Evolutionary conservation across 495 filamentous ascomycete species (phyloP).

Genomic region (Chlorociboria aeruginascens): DNA sequence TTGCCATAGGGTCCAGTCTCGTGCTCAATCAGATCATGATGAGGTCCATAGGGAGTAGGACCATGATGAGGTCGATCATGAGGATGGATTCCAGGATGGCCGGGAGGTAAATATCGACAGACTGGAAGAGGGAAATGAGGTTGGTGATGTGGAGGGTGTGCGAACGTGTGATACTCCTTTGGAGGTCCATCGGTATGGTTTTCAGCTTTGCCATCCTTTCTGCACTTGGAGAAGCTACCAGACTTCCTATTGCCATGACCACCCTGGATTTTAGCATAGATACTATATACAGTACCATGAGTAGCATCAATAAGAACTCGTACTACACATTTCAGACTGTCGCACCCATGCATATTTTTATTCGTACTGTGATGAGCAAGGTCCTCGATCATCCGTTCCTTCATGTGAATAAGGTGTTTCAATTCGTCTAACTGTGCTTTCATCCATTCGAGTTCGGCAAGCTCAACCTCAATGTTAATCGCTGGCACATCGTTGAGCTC

Average conservation of each 20-base stretch:
- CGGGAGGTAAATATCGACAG: conserved; percentile 11
- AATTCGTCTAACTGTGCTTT: conserved; percentile 9
- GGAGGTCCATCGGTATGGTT: conserved; percentile 7
- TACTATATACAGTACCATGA: conserved; percentile 4
- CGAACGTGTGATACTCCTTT: conserved; percentile 1
- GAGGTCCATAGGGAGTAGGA: too few relatives aligned
- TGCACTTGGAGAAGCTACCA: conserved; percentile 4
- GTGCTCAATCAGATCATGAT: neutral
- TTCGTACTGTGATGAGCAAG: conserved; percentile 1
- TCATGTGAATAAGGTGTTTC: conserved; percentile 13
- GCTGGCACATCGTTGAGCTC: neutral
- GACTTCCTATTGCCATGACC: conserved; percentile 3
- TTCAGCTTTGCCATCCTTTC: neutral
- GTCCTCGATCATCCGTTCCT: conserved; percentile 5
- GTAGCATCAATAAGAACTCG: conserved; percentile 8
- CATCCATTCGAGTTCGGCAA: conserved; percentile 14
- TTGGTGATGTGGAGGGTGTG: conserved; percentile 2
- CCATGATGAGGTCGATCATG: neutral
- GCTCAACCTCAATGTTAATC: conserved; percentile 6
- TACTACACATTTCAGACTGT: conserved; percentile 18
- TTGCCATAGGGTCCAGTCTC: neutral
- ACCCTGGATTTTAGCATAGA: conserved; percentile 10
- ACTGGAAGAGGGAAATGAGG: conserved; percentile 13
- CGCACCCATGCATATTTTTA: conserved; percentile 11
- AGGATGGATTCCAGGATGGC: neutral